Base-by-base conservation (phyloP, 2,329 filamentous ascomycete species). In the Pseudocercospora ulei region DNA sequence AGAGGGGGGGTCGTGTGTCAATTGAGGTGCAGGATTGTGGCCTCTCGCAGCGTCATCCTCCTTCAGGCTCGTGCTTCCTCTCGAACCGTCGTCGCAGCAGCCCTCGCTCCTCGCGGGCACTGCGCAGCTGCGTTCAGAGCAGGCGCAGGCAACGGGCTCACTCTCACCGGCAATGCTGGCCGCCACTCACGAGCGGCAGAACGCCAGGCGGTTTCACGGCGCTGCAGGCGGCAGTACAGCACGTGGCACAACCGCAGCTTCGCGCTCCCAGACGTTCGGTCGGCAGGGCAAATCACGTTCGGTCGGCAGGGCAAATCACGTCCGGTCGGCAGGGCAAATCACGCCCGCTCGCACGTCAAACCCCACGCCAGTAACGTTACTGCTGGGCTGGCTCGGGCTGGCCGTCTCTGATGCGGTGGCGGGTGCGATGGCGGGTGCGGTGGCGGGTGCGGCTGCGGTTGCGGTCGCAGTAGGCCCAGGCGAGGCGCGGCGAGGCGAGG, bases 231-330 rank as follows among this genome's bases (percentile, higher is more conserved):
- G 23, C 34, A 27, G 34, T 24, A 36, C 34, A 27, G 34, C 11
- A 27, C 23, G 34, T 36, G 26, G 34, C 34, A 36, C 34, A 36
- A 16, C 34, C 26, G 34, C 34, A 36, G 34, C 34, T 22, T 7
- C 30, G 30, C 30, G 30, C 23, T 33, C 13, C 30, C 30, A 33
- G 30, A 13, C 30, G 30, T 33, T 33, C 30, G 30, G 30, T 33
- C 30, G 30, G 30, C 23, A 33, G 17, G 18, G 18, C 30, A 33
- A 33, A 19, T n/a, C n/a, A n/a, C n/a, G n/a, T n/a, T n/a, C n/a
- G n/a, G n/a, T n/a, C n/a, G n/a, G n/a, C n/a, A n/a, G n/a, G n/a
- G n/a, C n/a, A n/a, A n/a, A n/a, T n/a, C n/a, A n/a, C n/a, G n/a
- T n/a, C n/a, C n/a, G n/a, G n/a, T n/a, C n/a, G n/a, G n/a, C n/a